A percentile compares a stretch with the other conserved stretches of the same genome.
These are phyloP conservation scores for Sporopachydermia quercuum DNA, from an alignment of 805 yeast genomes.

Conservation along the genomic window DNA sequence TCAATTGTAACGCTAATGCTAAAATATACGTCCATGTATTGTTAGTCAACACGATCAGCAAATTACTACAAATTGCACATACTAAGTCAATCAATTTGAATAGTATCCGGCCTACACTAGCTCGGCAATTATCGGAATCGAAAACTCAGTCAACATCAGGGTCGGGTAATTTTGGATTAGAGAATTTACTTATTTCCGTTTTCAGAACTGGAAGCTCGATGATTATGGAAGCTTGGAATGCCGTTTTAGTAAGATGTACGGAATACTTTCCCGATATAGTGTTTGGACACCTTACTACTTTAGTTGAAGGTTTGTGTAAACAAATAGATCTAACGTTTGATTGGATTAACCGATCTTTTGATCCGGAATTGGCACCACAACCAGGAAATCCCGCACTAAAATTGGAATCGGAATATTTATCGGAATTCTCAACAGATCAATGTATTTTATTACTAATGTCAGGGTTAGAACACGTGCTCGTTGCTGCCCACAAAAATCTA, in stretches of 20 bases:
- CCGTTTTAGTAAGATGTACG: neutral
- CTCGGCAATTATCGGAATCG: too few species aligned
- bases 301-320: constrained; percentile 6
- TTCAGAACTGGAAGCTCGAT: neutral
- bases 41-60: neutral
- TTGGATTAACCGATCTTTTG: too few species aligned
- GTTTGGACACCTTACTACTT: neutral
- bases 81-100: neutral
- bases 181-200: neutral
- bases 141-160: neutral
- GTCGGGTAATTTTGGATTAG: neutral
- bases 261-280: neutral
- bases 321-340: constrained; percentile 13
- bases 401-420: too few species aligned
- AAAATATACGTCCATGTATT: too few species aligned
- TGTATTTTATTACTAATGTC: too few species aligned
- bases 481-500: constrained; percentile 35
- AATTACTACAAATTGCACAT: neutral
- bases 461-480: constrained; percentile 55
- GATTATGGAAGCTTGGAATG: neutral
- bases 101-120: neutral
- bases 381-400: too few species aligned
- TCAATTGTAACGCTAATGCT: too few species aligned
- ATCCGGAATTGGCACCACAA: too few species aligned
- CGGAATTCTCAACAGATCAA: too few species aligned